Base-by-base conservation (phyloP, 345 rosid genomes). In the Streptanthus diversifolius region DNA sequence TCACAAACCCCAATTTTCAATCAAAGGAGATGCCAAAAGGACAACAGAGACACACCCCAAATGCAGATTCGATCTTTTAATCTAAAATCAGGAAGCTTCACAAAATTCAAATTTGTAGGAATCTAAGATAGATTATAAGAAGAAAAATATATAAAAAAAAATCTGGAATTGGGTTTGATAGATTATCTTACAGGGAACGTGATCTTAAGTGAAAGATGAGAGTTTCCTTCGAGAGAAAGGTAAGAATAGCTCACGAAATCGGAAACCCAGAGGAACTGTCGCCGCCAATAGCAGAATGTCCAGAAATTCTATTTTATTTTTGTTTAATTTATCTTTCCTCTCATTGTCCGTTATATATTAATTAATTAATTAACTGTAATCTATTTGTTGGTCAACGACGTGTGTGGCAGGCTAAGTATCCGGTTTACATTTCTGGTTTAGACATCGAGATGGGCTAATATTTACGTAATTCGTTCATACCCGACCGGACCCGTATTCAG, bases 141-240 rank as follows among this genome's bases (percentile, higher is more conserved):
- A 14, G 35, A 49, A 24, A 18, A 22, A 52, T 13, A 63, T 10
- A 52, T 21, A 63, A n/a, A n/a, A n/a, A n/a, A n/a, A n/a, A 69
- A 52, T 39, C 45, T 22, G 5, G 19, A 40, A 27, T 9, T 37
- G 76, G 80, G 68, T 77, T 71, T 65, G 80, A 49, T 64, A 37
- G 76, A 65, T 77, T 71, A 75, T 59, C 76, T 77, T 63, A 77
- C 80, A 61, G 65, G 66, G 61, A 39, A 63, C 66, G 72, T 57
- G 68, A 49, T 71, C 67, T 21, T 0, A 21, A 77, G 61, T 65
- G 58, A 58, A 53, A 69, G 53, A 40, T 18, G 63, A 57, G 63
- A 63, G 72, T 25, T 71, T 71, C 76, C 80, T 71, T 65, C 68
- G 68, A 21, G 76, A 65, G 72, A 71, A 77, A 77, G 76, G 33